These are phyloP conservation scores for Auricularia sp. DNA, from an alignment of 768 basidiomycete genomes.

Conservation along the genomic window DNA sequence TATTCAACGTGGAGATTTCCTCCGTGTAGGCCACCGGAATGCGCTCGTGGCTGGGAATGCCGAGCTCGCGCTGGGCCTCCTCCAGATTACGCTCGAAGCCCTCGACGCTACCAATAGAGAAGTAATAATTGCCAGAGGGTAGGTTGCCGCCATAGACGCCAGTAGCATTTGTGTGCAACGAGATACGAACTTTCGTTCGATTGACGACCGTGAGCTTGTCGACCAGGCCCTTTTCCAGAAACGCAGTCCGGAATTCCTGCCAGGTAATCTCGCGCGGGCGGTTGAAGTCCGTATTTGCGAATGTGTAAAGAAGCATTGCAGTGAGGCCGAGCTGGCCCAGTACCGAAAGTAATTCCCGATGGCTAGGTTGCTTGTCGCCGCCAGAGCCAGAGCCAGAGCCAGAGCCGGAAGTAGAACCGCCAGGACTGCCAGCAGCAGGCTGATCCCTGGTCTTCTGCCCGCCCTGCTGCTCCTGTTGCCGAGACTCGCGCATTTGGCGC, in stretches of 20 bases:
- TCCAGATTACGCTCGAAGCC: conserved; percentile 93
- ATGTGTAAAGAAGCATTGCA: conserved; percentile 45
- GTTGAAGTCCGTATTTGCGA: conserved; percentile 35
- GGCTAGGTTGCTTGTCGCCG: neutral
- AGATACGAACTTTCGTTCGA: conserved; percentile 79
- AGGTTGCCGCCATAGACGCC: conserved; percentile 43
- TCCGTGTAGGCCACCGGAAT: conserved; percentile 97
- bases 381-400: conserved; percentile 34
- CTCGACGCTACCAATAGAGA: conserved; percentile 96
- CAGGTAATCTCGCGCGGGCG: conserved; percentile 89
- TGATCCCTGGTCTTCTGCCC: conserved; percentile 28
- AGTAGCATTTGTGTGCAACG: conserved; percentile 83
- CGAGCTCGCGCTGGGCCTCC: conserved; percentile 84
- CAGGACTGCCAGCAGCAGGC: conserved; percentile 37
- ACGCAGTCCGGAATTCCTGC: conserved; percentile 97
- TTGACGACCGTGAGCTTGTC: conserved; percentile 91
- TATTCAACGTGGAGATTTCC: conserved; percentile 75
- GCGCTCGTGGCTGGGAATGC: conserved; percentile 83
- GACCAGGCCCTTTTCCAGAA: conserved; percentile 93
- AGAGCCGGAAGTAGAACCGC: conserved; percentile 20
- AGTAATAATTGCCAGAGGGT: conserved; percentile 71
- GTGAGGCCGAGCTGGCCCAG: conserved; percentile 1
- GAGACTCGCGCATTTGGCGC: conserved; percentile 12
- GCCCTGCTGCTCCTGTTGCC: conserved; percentile 12
- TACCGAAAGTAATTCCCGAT: too few species aligned